A percentile compares a stretch with the other conserved stretches of the same genome.
Conservation (phyloP, 352 stramenopile species). For the Pythium apleroticum region DNA sequence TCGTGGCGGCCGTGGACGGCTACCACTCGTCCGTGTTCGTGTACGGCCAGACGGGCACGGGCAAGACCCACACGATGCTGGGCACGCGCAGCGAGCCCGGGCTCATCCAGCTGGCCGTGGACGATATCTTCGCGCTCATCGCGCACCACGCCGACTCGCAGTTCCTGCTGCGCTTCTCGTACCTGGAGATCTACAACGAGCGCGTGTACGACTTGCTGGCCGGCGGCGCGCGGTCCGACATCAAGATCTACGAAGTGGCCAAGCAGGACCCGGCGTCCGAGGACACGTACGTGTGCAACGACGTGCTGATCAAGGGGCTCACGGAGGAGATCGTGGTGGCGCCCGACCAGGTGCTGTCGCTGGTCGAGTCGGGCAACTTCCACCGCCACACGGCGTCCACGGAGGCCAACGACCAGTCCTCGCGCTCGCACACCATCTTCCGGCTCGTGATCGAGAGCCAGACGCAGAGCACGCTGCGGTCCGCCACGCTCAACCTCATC, state of each 20-base stretch:
- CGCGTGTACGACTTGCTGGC: slow-evolving; percentile 95
- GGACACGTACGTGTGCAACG: slow-evolving; percentile 46
- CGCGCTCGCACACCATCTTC: slow-evolving; percentile 75
- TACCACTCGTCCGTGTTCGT: slow-evolving; percentile 89
- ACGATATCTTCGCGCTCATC: slow-evolving; percentile 89
- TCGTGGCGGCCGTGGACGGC: slow-evolving; percentile 68
- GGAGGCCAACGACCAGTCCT: slow-evolving; percentile 79
- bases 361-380: slow-evolving; percentile 80
- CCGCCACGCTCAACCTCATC: slow-evolving; percentile 89
- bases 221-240: slow-evolving; percentile 54
- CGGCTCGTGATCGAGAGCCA: slow-evolving; percentile 80
- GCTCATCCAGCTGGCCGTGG: slow-evolving; percentile 83
- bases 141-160: slow-evolving; percentile 50
- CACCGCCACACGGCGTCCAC: slow-evolving; percentile 77
- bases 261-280: slow-evolving; percentile 35
- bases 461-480: slow-evolving; percentile 35
- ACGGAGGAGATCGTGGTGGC: slow-evolving; percentile 77
- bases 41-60: slow-evolving; percentile 91
- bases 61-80: slow-evolving; percentile 86
- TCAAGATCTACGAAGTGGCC: slow-evolving; percentile 76
- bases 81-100: slow-evolving; percentile 55
- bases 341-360: slow-evolving; percentile 79
- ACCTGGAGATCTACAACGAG: slow-evolving; percentile 99
- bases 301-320: slow-evolving; percentile 87
- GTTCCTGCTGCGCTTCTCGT: slow-evolving; percentile 88